Percentiles rank a stretch among this genome's conserved stretches.
Evolutionary conservation across 495 filamentous ascomycete genomes (phyloP).

Genomic region (Coniosporium apollinis): DNA sequence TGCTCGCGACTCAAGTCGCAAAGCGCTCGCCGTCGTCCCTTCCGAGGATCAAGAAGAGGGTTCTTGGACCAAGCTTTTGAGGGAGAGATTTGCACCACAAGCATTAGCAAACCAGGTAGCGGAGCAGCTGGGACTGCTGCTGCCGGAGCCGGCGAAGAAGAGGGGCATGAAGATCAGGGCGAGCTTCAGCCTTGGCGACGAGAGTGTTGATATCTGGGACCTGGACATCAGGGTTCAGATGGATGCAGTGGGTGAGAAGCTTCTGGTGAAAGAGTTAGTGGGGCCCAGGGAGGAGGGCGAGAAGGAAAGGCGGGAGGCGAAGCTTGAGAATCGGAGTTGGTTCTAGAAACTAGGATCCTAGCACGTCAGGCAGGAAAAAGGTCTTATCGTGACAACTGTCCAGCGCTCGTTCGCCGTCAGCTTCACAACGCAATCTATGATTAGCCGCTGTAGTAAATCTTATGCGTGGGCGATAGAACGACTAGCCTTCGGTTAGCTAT

Average conservation of each 20-base stretch:
- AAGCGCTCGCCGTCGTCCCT: constrained; percentile 12
- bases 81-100: constrained; percentile 12
- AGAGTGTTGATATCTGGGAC: constrained; percentile 17
- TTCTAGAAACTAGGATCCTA: no score
- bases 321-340: constrained; percentile 12
- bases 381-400: no score
- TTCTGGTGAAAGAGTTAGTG: constrained; percentile 16
- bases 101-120: constrained; percentile 15
- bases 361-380: no score
- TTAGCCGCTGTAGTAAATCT: no score
- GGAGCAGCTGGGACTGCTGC: constrained; percentile 11
- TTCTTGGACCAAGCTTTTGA: constrained; percentile 14
- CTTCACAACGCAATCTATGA: no score
- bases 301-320: constrained; percentile 6
- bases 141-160: constrained; percentile 16
- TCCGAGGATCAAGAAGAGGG: constrained; percentile 5
- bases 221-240: constrained; percentile 17
- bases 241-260: constrained; percentile 3
- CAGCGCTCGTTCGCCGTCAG: no score
- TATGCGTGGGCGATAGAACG: no score
- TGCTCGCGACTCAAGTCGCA: constrained; percentile 12
- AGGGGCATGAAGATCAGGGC: constrained; percentile 20
- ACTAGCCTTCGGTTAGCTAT: no score
- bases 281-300: constrained; percentile 22
- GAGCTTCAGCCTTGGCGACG: constrained; percentile 17